Evolutionary conservation across 805 yeast species (phyloP).

Genomic region (Tetrapisispora pingtungensis): DNA sequence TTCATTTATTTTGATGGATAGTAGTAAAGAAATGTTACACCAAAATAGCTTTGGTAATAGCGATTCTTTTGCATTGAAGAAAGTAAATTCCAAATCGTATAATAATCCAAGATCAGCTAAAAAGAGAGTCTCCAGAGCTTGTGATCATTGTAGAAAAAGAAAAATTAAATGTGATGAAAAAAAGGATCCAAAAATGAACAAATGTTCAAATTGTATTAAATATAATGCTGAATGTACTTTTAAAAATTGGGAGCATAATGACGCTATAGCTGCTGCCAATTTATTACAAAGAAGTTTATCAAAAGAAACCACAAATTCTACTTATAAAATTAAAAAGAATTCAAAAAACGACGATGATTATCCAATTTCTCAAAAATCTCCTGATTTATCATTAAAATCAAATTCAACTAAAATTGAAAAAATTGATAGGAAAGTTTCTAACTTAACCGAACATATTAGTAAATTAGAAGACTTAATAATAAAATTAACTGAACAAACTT

Average conservation of each 20-base stretch:
- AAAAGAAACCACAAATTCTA: constrained; percentile 2
- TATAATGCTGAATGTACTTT: constrained; percentile 20
- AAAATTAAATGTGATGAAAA: constrained; percentile 25
- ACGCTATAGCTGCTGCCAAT: constrained; percentile 3
- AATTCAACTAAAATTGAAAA: constrained; percentile 10
- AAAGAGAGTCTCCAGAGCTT: constrained; percentile 25
- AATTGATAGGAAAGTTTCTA: constrained; percentile 18
- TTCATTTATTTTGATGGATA: background rate
- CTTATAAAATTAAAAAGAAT: background rate
- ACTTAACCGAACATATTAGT: constrained; percentile 15
- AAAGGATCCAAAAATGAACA: constrained; percentile 11
- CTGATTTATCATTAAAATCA: background rate
- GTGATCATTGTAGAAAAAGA: constrained; percentile 27
- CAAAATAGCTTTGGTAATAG: background rate
- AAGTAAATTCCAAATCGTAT: background rate
- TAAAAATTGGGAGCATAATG: constrained; percentile 12
- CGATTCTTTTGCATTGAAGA: background rate
- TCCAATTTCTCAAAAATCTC: background rate
- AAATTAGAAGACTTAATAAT: constrained; percentile 16
- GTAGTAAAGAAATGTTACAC: background rate
- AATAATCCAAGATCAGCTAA: constrained; percentile 5
- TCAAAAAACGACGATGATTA: background rate
- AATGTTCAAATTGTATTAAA: constrained; percentile 24
- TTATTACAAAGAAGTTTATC: background rate
- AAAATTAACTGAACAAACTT: constrained; percentile 8